Conservation (phyloP, 129 eudicot genomes). For the Saussurea involucrata region DNA sequence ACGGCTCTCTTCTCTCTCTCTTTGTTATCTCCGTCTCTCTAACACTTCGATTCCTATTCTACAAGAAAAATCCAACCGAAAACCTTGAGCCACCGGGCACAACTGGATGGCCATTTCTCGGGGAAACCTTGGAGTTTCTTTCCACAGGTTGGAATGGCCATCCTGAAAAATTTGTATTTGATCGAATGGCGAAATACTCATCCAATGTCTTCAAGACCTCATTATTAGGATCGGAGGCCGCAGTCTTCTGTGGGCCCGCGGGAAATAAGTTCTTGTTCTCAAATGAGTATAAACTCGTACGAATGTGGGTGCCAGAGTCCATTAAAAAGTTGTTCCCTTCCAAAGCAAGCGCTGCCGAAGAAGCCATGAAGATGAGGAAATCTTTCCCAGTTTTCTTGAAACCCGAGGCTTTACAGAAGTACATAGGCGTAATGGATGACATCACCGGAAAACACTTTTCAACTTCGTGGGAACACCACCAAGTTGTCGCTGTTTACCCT, state of each 20-base stretch:
- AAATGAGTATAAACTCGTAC: slow-evolving; percentile 36
- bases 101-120: slow-evolving; percentile 41
- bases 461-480: slow-evolving; percentile 23
- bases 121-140: slow-evolving; percentile 34
- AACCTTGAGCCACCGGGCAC: slow-evolving; percentile 29
- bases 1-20: slow-evolving; percentile 22
- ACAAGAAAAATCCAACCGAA: neutral
- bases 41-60: slow-evolving; percentile 4
- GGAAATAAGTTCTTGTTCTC: slow-evolving; percentile 48
- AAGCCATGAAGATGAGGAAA: slow-evolving; percentile 31
- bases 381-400: slow-evolving; percentile 20
- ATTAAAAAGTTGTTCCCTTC: slow-evolving; percentile 30
- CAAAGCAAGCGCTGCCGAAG: slow-evolving; percentile 25
- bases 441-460: slow-evolving; percentile 22
- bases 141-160: slow-evolving; percentile 29
- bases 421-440: slow-evolving; percentile 24
- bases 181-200: slow-evolving; percentile 33
- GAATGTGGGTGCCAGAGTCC: slow-evolving; percentile 35
- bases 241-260: slow-evolving; percentile 34
- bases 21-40: slow-evolving; percentile 11
- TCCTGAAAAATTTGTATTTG: slow-evolving; percentile 35
- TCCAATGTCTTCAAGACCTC: slow-evolving; percentile 33
- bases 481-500: slow-evolving; percentile 25
- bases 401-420: slow-evolving; percentile 28
- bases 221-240: slow-evolving; percentile 27